Conservation (phyloP, 306 rosid genomes). For the Alnus rubra region DNA sequence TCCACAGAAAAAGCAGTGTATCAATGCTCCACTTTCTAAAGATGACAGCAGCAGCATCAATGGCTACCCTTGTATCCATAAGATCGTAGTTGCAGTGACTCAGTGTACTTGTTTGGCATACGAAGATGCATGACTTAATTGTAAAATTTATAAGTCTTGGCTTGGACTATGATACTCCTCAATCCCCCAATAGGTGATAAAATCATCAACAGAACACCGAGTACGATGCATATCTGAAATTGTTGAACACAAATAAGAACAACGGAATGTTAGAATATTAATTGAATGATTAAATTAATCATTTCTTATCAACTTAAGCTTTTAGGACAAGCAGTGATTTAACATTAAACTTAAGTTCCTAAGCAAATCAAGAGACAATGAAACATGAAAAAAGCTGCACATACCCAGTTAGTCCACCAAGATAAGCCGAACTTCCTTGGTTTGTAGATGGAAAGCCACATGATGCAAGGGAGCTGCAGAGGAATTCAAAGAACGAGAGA, state of each 20-base stretch:
- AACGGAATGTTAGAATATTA: no score
- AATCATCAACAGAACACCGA: slow-evolving; percentile 63
- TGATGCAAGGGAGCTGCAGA: slow-evolving; percentile 79
- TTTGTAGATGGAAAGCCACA: slow-evolving; percentile 83
- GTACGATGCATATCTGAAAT: slow-evolving; percentile 68
- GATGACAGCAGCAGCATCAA: not conserved
- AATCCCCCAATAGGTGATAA: slow-evolving; percentile 79
- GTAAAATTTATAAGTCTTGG: slow-evolving; percentile 64
- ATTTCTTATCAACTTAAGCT: no score
- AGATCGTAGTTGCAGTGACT: not conserved
- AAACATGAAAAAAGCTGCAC: slow-evolving; percentile 9
- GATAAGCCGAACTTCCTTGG: slow-evolving; percentile 70
- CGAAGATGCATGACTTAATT: slow-evolving; percentile 29
- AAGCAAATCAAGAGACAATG: not conserved
- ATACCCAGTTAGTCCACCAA: slow-evolving; percentile 79
- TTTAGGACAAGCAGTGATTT: no score
- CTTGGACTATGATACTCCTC: slow-evolving; percentile 58
- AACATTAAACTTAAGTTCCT: not conserved
- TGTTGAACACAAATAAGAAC: slow-evolving; percentile 8
- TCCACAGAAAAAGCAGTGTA: not conserved
- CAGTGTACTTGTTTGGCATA: not conserved
- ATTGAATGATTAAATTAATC: no score
- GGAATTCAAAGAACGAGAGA: not conserved
- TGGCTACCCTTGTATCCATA: not conserved
- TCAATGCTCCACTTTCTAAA: no score